These are phyloP conservation scores for Leptosphaerulina australis DNA, from an alignment of 2,329 filamentous ascomycete species.

Conservation along the genomic window DNA sequence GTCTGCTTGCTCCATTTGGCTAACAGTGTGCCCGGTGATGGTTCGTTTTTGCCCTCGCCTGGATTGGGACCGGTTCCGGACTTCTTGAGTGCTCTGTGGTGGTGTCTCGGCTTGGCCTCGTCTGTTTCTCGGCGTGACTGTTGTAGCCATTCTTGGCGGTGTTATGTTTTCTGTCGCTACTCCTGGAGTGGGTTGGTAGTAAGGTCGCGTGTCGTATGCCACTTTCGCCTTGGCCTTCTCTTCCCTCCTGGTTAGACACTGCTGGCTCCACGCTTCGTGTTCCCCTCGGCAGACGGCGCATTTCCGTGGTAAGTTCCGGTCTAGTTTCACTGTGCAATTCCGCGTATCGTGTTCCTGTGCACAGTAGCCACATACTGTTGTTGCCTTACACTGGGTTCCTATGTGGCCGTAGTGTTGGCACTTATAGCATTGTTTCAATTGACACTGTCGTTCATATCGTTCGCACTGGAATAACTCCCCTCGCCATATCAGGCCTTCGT, in stretches of 20 bases:
- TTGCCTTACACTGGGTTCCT: slow-evolving; percentile 28
- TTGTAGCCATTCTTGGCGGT: neutral
- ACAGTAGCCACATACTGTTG: slow-evolving; percentile 22
- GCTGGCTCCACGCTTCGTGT: neutral
- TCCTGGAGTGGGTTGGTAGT: neutral
- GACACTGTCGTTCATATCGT: slow-evolving; percentile 22
- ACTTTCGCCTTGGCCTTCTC: slow-evolving; percentile 5
- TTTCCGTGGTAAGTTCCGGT: slow-evolving; percentile 17
- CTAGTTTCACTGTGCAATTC: slow-evolving; percentile 14
- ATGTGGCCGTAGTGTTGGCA: slow-evolving; percentile 25
- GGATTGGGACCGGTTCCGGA: too few relatives aligned
- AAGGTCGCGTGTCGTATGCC: too few relatives aligned
- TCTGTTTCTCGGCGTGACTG: neutral
- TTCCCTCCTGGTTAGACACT: slow-evolving; percentile 8
- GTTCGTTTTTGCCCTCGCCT: too few relatives aligned
- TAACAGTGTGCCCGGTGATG: too few relatives aligned
- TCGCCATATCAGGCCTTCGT: slow-evolving; percentile 21
- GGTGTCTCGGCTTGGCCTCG: too few relatives aligned
- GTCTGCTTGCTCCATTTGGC: too few relatives aligned
- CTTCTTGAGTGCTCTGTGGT: too few relatives aligned
- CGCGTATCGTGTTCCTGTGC: slow-evolving; percentile 16
- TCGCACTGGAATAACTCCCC: slow-evolving; percentile 21
- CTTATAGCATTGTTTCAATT: slow-evolving; percentile 22
- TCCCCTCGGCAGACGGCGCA: slow-evolving; percentile 18
- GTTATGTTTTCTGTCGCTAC: neutral